Percentiles rank a stretch among this genome's conserved stretches.
These are phyloP conservation scores for Dichotomocladium elegans DNA, from an alignment of 371 early-diverging fungal species.

Conservation along the genomic window DNA sequence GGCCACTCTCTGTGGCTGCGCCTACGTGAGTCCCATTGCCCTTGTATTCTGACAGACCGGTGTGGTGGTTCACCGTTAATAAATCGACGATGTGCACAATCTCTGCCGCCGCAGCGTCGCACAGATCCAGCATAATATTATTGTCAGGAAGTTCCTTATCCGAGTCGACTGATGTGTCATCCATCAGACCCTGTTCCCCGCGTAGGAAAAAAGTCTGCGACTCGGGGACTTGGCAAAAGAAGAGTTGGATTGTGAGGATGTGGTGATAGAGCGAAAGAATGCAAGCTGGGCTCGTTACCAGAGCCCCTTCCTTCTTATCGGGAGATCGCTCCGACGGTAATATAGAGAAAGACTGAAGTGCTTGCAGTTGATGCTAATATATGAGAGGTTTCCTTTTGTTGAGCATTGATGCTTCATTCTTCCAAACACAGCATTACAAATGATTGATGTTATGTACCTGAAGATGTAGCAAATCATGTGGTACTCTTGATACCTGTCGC, in stretches of 20 bases:
- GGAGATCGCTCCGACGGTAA: not conserved
- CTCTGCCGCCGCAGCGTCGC: conserved; percentile 12
- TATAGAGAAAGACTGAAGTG: not conserved
- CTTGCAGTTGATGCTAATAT: not conserved
- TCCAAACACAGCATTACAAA: too few species aligned
- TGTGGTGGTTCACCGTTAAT: conserved; percentile 4
- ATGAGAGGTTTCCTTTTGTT: too few species aligned
- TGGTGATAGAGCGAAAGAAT: conserved; percentile 16
- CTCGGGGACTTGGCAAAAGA: conserved; percentile 9
- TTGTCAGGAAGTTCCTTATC: not conserved
- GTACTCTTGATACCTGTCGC: conserved; percentile 5
- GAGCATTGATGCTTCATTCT: too few species aligned
- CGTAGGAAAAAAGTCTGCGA: not conserved
- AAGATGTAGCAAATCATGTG: not conserved
- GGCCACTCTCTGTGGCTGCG: too few species aligned
- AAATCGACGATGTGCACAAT: conserved; percentile 13
- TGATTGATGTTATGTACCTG: not conserved
- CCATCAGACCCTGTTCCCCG: not conserved
- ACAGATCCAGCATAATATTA: conserved; percentile 6
- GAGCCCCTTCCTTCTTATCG: not conserved
- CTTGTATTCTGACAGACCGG: not conserved
- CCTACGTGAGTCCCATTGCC: too few species aligned
- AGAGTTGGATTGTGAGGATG: conserved; percentile 16
- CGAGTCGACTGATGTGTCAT: not conserved
- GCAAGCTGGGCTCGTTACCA: conserved; percentile 2